Evolutionary conservation across 1,139 yeast genomes (phyloP).

Genomic region (Suzukiozyma palmioleophila): DNA sequence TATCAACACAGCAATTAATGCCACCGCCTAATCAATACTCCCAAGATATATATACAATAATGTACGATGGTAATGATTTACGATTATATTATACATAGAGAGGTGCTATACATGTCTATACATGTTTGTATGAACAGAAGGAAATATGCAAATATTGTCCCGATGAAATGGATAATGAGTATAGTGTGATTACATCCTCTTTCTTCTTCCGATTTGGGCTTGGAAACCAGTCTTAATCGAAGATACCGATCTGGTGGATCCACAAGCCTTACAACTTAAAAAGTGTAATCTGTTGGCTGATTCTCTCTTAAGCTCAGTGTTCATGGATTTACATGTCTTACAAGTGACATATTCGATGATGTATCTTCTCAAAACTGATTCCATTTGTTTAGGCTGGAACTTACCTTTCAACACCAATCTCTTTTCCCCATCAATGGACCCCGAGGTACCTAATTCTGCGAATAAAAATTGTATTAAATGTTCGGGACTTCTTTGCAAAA

Average conservation of each 20-base stretch:
- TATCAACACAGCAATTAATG: too few species aligned
- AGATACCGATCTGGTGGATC: conserved; percentile 94
- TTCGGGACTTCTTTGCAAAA: conserved; percentile 93
- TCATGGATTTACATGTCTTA: conserved; percentile 97
- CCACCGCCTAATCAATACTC: too few species aligned
- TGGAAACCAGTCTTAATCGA: conserved; percentile 99
- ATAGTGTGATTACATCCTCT: conserved; percentile 33
- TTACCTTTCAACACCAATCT: conserved; percentile 96
- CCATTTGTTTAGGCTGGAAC: conserved; percentile 96
- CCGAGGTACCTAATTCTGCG: conserved; percentile 99
- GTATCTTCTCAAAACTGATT: conserved; percentile 92
- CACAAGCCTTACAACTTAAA: conserved; percentile 97
- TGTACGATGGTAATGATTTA: conserved; percentile 3
- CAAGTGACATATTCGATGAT: conserved; percentile 97
- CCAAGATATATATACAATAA: neutral
- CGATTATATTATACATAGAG: conserved; percentile 9
- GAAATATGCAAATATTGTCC: neutral
- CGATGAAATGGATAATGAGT: neutral
- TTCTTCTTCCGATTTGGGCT: conserved; percentile 84
- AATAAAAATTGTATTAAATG: conserved; percentile 94
- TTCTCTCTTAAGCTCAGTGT: conserved; percentile 93
- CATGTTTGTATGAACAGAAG: conserved; percentile 2
- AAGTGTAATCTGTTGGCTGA: conserved; percentile 93
- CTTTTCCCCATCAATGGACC: conserved; percentile 97
- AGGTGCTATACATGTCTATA: conserved; percentile 1